Evolutionary conservation across 305 asterid genomes (phyloP), one percentile per base, ranked within the genome.

Genomic region (Rubia peregrina): DNA sequence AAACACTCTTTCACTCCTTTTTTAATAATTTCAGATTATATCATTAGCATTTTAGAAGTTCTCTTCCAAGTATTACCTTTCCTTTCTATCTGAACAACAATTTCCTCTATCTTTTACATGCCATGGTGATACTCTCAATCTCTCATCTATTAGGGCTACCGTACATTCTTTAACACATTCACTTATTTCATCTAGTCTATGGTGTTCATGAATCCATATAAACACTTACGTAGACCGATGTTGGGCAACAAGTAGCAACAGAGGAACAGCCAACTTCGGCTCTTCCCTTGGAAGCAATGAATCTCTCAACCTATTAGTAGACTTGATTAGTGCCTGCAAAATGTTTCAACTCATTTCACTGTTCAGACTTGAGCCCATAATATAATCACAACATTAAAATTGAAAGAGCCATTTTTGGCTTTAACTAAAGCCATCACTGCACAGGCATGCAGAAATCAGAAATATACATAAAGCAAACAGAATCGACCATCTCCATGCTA

Each of bases 201-300:
- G 14, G 55, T 48, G 16, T 48, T 16, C 55, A 53, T 53, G 41
- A 38, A 59, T 59, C 40, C 64, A 59, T 59, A 5, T 59, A 53
- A 55, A 36, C 56, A 64, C 96, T 88, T 89, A 95, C 99, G 89
- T 79, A 57, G 98, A 90, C 74, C 98, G 95, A 80, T 95, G 97
- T 75, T 95, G 99, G 73, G 97, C 96, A 79, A 95, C 83, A 82
- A 95, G 96, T 67, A 95, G 86, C 85, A 95, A 76, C 72, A 95
- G 99, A 21, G 99, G 99, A 80, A 95, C 73, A 10, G 98, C 99
- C 89, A 90, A 71, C 79, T 87, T 92, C n/a, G 90, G 97, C 60
- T 95, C 99, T 24, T 95, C 98, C 84, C 86, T 92, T 51, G 99
- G 86, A 65, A 95, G 88, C 83, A 95, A 83, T 72, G 98, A 81